phyloP scores from a whole-genome alignment of 1,284 basidiomycete species.

The Boletus semigastroideus region DNA sequence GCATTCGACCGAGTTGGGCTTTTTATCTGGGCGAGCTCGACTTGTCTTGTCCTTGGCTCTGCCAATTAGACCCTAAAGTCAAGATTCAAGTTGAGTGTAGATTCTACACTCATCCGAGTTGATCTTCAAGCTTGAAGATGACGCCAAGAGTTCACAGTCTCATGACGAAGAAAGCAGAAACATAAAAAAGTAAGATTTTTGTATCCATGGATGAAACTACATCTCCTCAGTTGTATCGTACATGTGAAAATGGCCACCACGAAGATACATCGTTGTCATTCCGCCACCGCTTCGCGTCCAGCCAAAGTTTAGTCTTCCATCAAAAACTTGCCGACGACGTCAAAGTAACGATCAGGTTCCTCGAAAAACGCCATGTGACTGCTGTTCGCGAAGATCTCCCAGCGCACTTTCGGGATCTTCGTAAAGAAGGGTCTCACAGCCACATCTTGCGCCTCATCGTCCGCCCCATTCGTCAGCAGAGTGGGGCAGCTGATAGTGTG shows the following conservation, averaged over 20 bases:
- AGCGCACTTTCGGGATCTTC: conserved; percentile 33
- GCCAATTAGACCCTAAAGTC: too few species aligned
- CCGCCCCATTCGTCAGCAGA: conserved; percentile 33
- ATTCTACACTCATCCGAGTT: too few species aligned
- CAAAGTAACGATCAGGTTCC: conserved; percentile 14
- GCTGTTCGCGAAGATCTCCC: conserved; percentile 33
- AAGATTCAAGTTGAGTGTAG: too few species aligned
- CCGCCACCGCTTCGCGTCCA: too few species aligned
- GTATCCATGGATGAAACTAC: too few species aligned
- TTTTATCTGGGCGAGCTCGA: too few species aligned
- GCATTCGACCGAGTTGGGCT: too few species aligned
- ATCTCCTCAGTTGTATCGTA: not conserved
- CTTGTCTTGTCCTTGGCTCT: too few species aligned
- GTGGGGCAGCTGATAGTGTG: conserved; percentile 35
- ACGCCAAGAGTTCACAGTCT: too few species aligned
- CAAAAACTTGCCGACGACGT: conserved; percentile 17
- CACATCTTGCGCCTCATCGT: conserved; percentile 35
- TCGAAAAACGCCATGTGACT: conserved; percentile 31
- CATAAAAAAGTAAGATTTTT: too few species aligned
- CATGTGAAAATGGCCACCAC: not conserved
- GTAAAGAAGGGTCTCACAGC: conserved; percentile 32
- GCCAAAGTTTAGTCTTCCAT: conserved; percentile 2
- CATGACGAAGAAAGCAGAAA: too few species aligned
- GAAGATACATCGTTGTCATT: not conserved
- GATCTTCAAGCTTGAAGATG: too few species aligned